Conservation (phyloP, 306 rosid species). For the Medicago arabica region DNA sequence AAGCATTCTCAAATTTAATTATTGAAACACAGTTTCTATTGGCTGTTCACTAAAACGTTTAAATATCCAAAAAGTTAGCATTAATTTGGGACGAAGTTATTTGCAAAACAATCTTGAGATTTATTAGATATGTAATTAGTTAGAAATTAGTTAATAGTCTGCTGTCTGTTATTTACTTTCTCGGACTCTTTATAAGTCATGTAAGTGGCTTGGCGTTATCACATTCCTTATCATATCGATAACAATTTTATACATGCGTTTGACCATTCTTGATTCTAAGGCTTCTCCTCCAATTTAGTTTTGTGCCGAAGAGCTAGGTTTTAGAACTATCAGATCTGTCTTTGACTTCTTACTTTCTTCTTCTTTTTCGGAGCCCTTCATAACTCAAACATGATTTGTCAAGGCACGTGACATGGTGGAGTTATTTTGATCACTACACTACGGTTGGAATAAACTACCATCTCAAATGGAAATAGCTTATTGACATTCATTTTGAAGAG, state of each 20-base stretch:
- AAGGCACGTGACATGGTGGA: neutral
- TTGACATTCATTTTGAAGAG: neutral
- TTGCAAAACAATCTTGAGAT: neutral
- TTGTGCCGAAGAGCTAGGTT: no score
- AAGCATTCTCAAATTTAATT: neutral
- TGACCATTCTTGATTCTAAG: neutral
- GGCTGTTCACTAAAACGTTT: neutral
- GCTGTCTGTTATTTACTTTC: neutral
- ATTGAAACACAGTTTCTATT: neutral
- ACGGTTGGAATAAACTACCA: neutral
- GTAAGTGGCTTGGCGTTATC: neutral
- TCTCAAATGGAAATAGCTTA: neutral
- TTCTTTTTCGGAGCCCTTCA: neutral
- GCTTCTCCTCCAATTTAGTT: neutral
- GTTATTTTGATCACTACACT: neutral
- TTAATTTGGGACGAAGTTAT: neutral
- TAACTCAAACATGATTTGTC: neutral
- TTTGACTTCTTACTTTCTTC: neutral
- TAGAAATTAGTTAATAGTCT: neutral
- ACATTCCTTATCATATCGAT: neutral
- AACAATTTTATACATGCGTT: neutral
- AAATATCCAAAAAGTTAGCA: neutral
- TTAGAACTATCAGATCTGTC: no score
- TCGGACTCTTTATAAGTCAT: neutral
- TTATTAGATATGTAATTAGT: neutral